phyloP scores from a whole-genome alignment of 2,329 filamentous ascomycete genomes.

The Penicillium sp. region DNA sequence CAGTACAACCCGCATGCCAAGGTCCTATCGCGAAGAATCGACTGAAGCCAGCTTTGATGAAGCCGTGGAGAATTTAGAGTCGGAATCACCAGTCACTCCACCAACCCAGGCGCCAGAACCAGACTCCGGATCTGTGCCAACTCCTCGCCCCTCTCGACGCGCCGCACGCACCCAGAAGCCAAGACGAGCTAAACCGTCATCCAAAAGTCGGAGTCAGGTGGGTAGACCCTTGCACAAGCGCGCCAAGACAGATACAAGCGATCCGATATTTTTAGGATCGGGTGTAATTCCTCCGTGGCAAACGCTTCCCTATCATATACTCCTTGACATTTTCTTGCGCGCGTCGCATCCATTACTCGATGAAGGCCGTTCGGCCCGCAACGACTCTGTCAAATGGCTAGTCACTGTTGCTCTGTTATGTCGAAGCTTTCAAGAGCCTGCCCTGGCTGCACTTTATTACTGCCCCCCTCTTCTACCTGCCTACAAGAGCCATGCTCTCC shows the following conservation, averaged over 20 bases:
- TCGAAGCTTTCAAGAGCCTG: conserved; percentile 67
- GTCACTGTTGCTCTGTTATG: conserved; percentile 63
- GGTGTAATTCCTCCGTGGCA: conserved; percentile 57
- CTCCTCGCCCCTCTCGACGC: conserved; percentile 13
- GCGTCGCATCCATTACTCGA: conserved; percentile 60
- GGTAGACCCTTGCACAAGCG: conserved; percentile 28
- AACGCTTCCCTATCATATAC: conserved; percentile 65
- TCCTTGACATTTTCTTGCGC: conserved; percentile 67
- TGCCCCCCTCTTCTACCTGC: conserved; percentile 63
- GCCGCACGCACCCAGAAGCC: conserved; percentile 3
- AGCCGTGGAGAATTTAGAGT: conserved; percentile 9
- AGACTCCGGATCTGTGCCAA: conserved; percentile 3
- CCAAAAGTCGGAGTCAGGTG: conserved; percentile 13
- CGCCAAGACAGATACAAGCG: conserved; percentile 21
- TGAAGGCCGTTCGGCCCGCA: conserved; percentile 25
- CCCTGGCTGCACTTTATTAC: conserved; percentile 69
- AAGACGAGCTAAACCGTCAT: conserved; percentile 11
- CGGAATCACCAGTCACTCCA: conserved; percentile 11
- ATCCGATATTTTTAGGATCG: conserved; percentile 21
- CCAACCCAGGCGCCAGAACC: conserved; percentile 9
- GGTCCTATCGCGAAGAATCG: conserved; percentile 38
- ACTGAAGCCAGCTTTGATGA: conserved; percentile 30
- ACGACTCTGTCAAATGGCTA: conserved; percentile 56
- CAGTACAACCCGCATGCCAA: conserved; percentile 25
- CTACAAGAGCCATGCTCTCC: conserved; percentile 49